Conservation (phyloP, 1,139 yeast genomes). For the Hansenula lynferdii region DNA sequence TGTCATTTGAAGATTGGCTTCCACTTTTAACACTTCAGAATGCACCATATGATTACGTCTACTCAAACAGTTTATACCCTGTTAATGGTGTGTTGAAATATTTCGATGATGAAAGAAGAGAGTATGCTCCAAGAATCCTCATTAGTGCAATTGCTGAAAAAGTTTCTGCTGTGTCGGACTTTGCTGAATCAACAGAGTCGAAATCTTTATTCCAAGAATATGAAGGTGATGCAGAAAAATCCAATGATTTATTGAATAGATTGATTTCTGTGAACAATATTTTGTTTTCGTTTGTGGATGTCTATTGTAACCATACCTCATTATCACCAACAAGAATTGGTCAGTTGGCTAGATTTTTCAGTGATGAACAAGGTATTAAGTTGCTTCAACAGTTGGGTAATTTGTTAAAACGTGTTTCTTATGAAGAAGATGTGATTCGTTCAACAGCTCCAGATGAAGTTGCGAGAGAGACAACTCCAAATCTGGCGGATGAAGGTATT, state of each 20-base stretch:
- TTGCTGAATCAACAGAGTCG: conserved; percentile 29
- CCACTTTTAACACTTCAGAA: conserved; percentile 34
- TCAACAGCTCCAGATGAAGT: conserved; percentile 41
- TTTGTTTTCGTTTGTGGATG: conserved; percentile 45
- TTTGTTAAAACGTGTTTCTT: conserved; percentile 43
- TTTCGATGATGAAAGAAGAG: conserved; percentile 52
- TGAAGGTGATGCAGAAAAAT: conserved; percentile 24
- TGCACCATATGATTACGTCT: conserved; percentile 57
- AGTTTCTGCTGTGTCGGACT: conserved; percentile 28
- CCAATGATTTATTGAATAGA: conserved; percentile 27
- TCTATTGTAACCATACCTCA: conserved; percentile 47
- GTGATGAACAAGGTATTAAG: conserved; percentile 31
- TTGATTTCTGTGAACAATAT: conserved; percentile 35
- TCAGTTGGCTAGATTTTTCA: conserved; percentile 43
- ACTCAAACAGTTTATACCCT: conserved; percentile 50
- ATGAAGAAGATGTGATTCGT: conserved; percentile 55
- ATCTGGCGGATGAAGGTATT: conserved; percentile 22
- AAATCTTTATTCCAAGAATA: conserved; percentile 32
- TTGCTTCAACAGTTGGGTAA: conserved; percentile 35
- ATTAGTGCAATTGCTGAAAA: conserved; percentile 29
- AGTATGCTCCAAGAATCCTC: conserved; percentile 37
- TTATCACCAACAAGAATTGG: conserved; percentile 43
- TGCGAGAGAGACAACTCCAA: conserved; percentile 40
- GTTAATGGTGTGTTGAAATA: conserved; percentile 48
- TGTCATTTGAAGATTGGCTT: conserved; percentile 43